Evolutionary conservation across 2,329 filamentous ascomycete species (phyloP), one percentile per base, ranked within the genome.

Genomic region (Ascocoryne sarcoides): DNA sequence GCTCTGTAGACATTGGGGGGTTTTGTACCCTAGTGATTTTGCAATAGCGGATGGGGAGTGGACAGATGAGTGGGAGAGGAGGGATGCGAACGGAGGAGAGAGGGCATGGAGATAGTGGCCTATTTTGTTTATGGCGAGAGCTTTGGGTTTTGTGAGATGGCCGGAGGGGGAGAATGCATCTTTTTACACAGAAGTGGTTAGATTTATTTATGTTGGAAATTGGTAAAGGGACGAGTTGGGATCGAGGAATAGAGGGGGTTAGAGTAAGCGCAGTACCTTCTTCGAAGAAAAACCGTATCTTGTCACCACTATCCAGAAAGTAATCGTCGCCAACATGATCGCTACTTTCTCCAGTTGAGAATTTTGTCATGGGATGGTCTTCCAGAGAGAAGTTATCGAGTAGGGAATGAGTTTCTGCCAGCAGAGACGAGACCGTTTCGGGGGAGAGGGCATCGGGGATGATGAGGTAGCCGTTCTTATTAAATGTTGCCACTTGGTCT

Each of bases 271-370:
- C 12, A 10, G 16, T 56, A 69, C 69, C 69, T 64, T 93, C 87
- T 64, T 96, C 90, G 63, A 96, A 93, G 73, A 96, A 96, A 73
- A 93, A 96, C 44, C 88, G 83, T 46, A 96, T 70, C 65, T 95
- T 90, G 69, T 96, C 85, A 46, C 87, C 88, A 3, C 84, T 92
- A 1, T 71, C 73, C 2, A 96, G 76, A 66, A 98, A 96, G 71
- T 98, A 98, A 59, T 84, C 79, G 66, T 96, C 92, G 47, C 90
- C 89, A 9, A 95, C 84, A 65, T 96, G 90, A 45, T 80, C 74
- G 33, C 59, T 61, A 58, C 72, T 65, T 65, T 76, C 80, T 51
- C 89, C 89, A 0, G 90, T 95, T 20, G 83, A 84, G 73, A 98
- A 98, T 59, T 82, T 82, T 7, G 92, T 96, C 72, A 96, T 82